Evolutionary conservation across 257 asterid genomes (phyloP), one percentile per base, ranked within the genome.

Genomic region (Phtheirospermum japonicum): DNA sequence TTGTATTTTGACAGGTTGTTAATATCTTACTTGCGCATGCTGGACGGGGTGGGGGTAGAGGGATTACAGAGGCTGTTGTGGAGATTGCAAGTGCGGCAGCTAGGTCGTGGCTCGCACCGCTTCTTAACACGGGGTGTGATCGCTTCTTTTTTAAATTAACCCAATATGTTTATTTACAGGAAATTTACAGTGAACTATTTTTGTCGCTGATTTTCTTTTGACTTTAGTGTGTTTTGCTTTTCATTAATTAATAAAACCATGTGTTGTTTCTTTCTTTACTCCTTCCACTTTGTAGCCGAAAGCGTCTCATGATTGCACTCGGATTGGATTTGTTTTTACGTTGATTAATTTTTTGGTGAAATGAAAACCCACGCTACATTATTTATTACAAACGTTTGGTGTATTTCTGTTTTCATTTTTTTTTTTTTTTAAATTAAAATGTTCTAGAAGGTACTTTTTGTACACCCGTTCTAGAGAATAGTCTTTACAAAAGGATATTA

Each of bases 1-100:
- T 46, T 56, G 14, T 54, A 4, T 60, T 48, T 72, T 63, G 62
- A 57, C 87, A 93, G 99, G 99, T 93, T 12, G 99, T 97, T 42
- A 93, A 90, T 72, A 93, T 93, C 71, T 83, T 92, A 77, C 99
- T 89, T 65, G 99, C 99, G 4, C 99, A 85, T 74, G 93, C 97
- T 71, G 94, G 97, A 23, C 83, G 92, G 66, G 88, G 91, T 59
- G 97, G 97, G 69, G 81, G 75, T 66, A 77, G 88, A 76, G 99
- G 99, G 60, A 63, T 83, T 67, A 63, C 86, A 57, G 97, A 92
- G 82, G 99, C 99, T 65, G 99, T 95, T 78, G 99, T 96, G 54
- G 96, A 89, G 82, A 92, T 92, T 63, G 97, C 97, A 52, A 93
- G 95, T 53, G 83, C 97, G 73, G 89, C 97, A 69, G 96, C 98